A percentile compares a stretch with the other conserved stretches of the same genome.
phyloP scores from a whole-genome alignment of 139 green algal species.

The Tetradesmus obliquus region DNA sequence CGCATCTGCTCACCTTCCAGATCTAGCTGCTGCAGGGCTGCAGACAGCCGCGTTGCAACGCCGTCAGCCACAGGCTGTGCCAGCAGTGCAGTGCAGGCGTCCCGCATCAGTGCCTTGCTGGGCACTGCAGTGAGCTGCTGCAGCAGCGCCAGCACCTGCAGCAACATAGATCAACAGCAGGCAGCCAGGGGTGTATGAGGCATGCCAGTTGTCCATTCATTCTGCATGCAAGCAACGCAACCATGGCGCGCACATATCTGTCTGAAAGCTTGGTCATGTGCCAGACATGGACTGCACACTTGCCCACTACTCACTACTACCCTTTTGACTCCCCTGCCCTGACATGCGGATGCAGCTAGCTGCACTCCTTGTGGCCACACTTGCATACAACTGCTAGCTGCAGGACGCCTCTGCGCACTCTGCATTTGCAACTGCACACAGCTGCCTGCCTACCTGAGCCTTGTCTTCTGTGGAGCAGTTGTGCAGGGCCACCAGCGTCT shows the following conservation, averaged over 20 bases:
- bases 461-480: background rate
- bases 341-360: background rate
- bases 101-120: background rate
- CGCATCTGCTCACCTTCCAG: slow-evolving; percentile 1
- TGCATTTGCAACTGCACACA: background rate
- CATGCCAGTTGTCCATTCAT: no score
- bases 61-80: background rate
- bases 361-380: background rate
- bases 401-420: no score
- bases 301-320: no score
- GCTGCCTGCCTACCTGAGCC: background rate
- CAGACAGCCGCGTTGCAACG: background rate
- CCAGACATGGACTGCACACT: no score
- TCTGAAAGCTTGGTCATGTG: no score
- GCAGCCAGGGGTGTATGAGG: no score
- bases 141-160: slow-evolving; percentile 31
- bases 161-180: background rate
- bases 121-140: slow-evolving; percentile 18
- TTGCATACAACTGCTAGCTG: background rate
- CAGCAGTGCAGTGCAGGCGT: slow-evolving; percentile 24
- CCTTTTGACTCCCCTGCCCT: no score
- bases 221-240: no score
- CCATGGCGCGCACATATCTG: no score
- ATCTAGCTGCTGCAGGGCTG: slow-evolving; percentile 31
- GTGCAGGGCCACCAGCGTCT: background rate